Conservation (phyloP, 1,139 yeast species). For the Scheffersomyces cryptocercus region DNA sequence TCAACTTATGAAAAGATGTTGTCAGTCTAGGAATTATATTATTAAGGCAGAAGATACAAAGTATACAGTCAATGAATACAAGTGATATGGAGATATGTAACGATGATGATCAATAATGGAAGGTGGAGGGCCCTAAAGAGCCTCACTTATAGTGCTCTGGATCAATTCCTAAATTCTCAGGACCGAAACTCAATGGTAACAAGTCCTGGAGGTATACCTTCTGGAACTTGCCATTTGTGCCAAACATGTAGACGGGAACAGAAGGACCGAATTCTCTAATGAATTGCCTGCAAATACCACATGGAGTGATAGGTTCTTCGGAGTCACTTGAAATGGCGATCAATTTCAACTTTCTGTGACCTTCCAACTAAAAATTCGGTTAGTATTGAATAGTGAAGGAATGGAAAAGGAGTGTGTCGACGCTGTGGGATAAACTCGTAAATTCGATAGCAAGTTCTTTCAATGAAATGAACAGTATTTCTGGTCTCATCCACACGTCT, state of each 20-base stretch:
- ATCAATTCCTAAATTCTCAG: slow-evolving; percentile 52
- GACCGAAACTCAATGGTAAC: slow-evolving; percentile 86
- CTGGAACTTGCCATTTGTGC: slow-evolving; percentile 46
- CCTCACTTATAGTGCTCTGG: background rate
- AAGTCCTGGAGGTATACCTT: slow-evolving; percentile 58
- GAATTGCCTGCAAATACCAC: slow-evolving; percentile 93
- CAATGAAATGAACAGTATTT: no score
- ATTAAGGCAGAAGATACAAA: no score
- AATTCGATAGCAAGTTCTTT: no score
- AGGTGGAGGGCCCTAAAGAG: no score
- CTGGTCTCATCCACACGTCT: background rate
- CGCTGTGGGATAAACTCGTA: no score
- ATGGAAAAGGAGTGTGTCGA: no score
- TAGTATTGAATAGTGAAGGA: slow-evolving; percentile 3
- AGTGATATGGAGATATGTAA: no score
- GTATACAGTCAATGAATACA: no score
- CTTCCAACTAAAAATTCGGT: slow-evolving; percentile 30
- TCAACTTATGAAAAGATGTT: no score
- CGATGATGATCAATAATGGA: no score
- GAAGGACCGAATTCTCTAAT: slow-evolving; percentile 69
- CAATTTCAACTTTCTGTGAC: slow-evolving; percentile 51
- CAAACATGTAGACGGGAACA: slow-evolving; percentile 64
- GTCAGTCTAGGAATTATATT: no score
- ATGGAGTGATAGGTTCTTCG: slow-evolving; percentile 69
- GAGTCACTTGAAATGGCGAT: slow-evolving; percentile 75